Evolutionary conservation across 352 stramenopile species (phyloP), one percentile per base, ranked within the genome.

Genomic region (Phytophthora cajani): DNA sequence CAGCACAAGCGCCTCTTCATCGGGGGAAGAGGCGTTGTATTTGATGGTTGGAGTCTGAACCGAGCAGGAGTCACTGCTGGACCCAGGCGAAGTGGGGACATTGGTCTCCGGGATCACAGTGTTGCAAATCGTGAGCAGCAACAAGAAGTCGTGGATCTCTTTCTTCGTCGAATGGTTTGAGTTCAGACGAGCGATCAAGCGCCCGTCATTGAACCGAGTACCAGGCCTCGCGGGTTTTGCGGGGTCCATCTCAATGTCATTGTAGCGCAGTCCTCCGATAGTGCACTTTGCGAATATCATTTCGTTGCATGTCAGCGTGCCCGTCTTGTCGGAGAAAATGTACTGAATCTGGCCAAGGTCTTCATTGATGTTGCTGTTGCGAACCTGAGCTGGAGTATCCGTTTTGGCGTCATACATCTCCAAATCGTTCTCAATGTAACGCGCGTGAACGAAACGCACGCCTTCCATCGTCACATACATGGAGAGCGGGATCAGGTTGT

Each of bases 231-330:
- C 23, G 0, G 77, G 67, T 25, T 81, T 81, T 8, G 69, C 71
- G 17, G 63, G 57, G 38, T 94, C 81, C 32, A 84, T 74, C 21
- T 93, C 82, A n/a, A 94, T 77, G 68, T 97, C 88, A 60, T 97
- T 97, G 78, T 98, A 99, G 27, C 90, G 87, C 49, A 93, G 62
- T 5, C 95, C 95, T 21, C 71, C 92, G 50, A 99, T 94, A 1
- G 91, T 95, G 70, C 95, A 98, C 75, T 97, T 97, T 38, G 94
- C 87, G 68, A 96, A 96, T 23, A 95, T 85, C 89, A 97, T 97
- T 71, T 95, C 88, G 55, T 97, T 97, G 32, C 87, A 84, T 2
- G 89, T 97, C 27, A 97, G 66, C 5, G 89, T 97, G 23, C 89
- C 89, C 7, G 89, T 97, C 58, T 97, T 97, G 75, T 97, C 89